These are phyloP conservation scores for Prunus mongolica DNA, from an alignment of 306 rosid species.

Conservation along the genomic window DNA sequence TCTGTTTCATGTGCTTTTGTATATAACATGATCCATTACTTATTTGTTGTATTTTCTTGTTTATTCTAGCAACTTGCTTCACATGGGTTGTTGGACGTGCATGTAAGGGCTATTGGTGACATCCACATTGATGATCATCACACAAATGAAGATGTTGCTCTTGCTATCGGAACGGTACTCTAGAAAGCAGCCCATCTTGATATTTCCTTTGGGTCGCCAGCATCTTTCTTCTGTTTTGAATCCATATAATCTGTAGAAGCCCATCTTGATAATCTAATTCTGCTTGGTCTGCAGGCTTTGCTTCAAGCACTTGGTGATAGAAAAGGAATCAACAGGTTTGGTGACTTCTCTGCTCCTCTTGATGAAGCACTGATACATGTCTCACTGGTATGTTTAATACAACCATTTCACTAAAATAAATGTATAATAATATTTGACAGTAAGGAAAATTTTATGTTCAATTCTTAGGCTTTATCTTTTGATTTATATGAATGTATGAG, in stretches of 20 bases:
- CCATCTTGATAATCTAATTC: constrained; percentile 5
- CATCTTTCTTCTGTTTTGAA: neutral
- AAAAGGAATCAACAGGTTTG: constrained; percentile 92
- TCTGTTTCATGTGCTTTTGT: neutral
- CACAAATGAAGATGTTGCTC: constrained; percentile 91
- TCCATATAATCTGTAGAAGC: neutral
- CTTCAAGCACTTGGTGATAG: constrained; percentile 93
- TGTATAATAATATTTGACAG: neutral
- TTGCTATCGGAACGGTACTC: constrained; percentile 85
- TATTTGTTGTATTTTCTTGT: constrained; percentile 15
- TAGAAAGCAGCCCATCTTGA: constrained; percentile 8
- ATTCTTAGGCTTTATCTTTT: neutral
- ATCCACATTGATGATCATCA: constrained; percentile 89
- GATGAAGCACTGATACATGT: constrained; percentile 93
- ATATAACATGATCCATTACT: neutral
- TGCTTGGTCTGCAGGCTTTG: constrained; percentile 57
- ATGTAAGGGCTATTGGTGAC: constrained; percentile 78
- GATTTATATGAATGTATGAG: neutral
- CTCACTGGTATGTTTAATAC: constrained; percentile 59
- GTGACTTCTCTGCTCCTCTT: constrained; percentile 94
- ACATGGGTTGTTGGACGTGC: constrained; percentile 82
- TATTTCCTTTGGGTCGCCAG: neutral
- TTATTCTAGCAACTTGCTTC: constrained; percentile 78
- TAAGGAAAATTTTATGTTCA: neutral
- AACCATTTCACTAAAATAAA: neutral